phyloP scores from a whole-genome alignment of 495 filamentous ascomycete genomes.

The Tuber melanosporum region DNA sequence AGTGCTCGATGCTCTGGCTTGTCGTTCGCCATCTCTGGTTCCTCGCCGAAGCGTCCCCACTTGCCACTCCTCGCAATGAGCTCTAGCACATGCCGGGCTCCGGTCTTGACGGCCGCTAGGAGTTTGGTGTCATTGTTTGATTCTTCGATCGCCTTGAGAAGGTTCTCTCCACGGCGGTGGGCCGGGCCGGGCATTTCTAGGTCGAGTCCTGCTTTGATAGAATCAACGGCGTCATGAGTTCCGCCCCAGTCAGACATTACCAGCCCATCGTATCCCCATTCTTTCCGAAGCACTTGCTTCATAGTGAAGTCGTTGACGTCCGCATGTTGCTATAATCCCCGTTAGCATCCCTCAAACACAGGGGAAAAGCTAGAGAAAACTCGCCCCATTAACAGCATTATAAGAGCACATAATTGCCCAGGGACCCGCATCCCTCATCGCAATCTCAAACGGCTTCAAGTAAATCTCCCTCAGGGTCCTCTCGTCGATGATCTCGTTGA shows the following conservation, averaged over 20 bases:
- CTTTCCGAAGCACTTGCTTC: constrained; percentile 51
- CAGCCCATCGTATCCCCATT: constrained; percentile 55
- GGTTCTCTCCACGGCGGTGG: constrained; percentile 53
- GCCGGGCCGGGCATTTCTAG: constrained; percentile 58
- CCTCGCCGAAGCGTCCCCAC: constrained; percentile 53
- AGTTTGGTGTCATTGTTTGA: constrained; percentile 48
- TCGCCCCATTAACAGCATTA: constrained; percentile 54
- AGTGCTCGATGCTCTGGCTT: constrained; percentile 49
- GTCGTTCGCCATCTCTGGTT: constrained; percentile 47
- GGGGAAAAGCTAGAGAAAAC: constrained; percentile 45
- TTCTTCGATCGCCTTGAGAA: constrained; percentile 56
- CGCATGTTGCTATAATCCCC: constrained; percentile 49
- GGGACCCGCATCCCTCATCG: constrained; percentile 51
- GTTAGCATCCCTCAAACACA: neutral
- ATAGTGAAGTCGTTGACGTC: constrained; percentile 63
- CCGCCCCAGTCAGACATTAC: constrained; percentile 56
- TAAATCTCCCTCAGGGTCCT: constrained; percentile 69
- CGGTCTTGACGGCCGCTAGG: constrained; percentile 48
- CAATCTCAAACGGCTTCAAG: constrained; percentile 55
- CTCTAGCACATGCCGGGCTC: constrained; percentile 60
- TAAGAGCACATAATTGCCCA: constrained; percentile 57
- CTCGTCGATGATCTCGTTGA: constrained; percentile 62
- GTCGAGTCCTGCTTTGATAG: constrained; percentile 54
- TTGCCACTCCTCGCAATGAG: constrained; percentile 58
- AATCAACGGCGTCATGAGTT: constrained; percentile 49